Percentiles rank a stretch among this genome's conserved stretches.
These are phyloP conservation scores for Venturia asperata DNA, from an alignment of 2,329 filamentous ascomycete genomes.

Conservation along the genomic window DNA sequence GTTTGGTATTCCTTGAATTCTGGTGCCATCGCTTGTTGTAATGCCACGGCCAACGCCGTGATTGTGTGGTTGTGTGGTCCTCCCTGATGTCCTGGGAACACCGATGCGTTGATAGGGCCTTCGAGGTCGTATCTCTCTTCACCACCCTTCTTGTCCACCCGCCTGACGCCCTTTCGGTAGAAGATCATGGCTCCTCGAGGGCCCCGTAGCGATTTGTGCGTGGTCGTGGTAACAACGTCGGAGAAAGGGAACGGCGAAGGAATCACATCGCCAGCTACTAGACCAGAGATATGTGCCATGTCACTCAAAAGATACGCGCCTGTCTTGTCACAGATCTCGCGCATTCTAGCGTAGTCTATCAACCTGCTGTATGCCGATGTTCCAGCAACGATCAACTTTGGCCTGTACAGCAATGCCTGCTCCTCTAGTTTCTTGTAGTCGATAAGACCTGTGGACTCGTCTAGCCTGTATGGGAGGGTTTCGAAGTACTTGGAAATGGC, in stretches of 20 bases:
- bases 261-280: conserved; percentile 88
- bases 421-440: conserved; percentile 92
- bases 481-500: conserved; percentile 98
- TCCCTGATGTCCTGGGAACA: conserved; percentile 98
- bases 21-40: conserved; percentile 83
- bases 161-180: conserved; percentile 94
- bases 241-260: conserved; percentile 87
- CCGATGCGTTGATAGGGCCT: conserved; percentile 94
- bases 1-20: conserved; percentile 95
- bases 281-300: conserved; percentile 97
- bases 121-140: conserved; percentile 94
- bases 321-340: conserved; percentile 86
- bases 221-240: conserved; percentile 96
- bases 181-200: conserved; percentile 99
- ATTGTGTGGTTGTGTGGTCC: conserved; percentile 99
- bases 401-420: conserved; percentile 84
- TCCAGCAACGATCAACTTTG: conserved; percentile 92
- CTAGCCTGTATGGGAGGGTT: conserved; percentile 91
- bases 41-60: conserved; percentile 86
- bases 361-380: conserved; percentile 97
- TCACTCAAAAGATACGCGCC: conserved; percentile 94
- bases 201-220: conserved; percentile 96
- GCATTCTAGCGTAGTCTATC: conserved; percentile 95
- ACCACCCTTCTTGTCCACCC: conserved; percentile 81
- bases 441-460: conserved; percentile 86